Conservation (phyloP, 495 filamentous ascomycete species). For the Trichoderma asperelloides region DNA sequence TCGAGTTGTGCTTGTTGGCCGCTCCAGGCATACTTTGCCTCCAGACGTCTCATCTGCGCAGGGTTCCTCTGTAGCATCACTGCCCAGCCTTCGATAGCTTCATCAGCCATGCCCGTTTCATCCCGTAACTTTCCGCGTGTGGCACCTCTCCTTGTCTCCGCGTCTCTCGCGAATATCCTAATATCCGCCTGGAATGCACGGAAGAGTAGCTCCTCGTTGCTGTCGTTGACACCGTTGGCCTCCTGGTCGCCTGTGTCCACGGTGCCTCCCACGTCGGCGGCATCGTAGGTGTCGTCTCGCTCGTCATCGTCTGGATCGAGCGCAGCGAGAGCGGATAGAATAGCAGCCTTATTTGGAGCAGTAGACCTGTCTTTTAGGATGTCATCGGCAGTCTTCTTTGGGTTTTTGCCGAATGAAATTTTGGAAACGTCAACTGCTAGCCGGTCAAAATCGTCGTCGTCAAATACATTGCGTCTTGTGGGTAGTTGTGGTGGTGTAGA, state of each 20-base stretch:
- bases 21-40: conserved; percentile 52
- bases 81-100: conserved; percentile 89
- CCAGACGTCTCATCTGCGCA: conserved; percentile 53
- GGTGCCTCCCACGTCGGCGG: conserved; percentile 80
- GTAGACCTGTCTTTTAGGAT: conserved; percentile 39
- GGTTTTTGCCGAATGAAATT: conserved; percentile 69
- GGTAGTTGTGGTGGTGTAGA: conserved; percentile 32
- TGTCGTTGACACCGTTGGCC: conserved; percentile 32
- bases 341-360: conserved; percentile 70
- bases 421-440: conserved; percentile 51
- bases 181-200: conserved; percentile 52
- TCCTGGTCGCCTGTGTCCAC: conserved; percentile 48
- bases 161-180: conserved; percentile 59
- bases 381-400: conserved; percentile 54
- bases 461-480: conserved; percentile 53
- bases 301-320: conserved; percentile 97
- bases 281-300: conserved; percentile 93
- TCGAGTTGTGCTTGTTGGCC: conserved; percentile 53
- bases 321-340: conserved; percentile 79
- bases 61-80: conserved; percentile 72
- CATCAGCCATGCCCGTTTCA: conserved; percentile 84
- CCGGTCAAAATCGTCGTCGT: conserved; percentile 74
- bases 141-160: conserved; percentile 53
- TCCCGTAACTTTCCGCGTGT: conserved; percentile 54
- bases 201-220: conserved; percentile 53